A percentile compares a stretch with the other conserved stretches of the same genome.
phyloP scores from a whole-genome alignment of 306 rosid species.

The Styphnolobium japonicum region DNA sequence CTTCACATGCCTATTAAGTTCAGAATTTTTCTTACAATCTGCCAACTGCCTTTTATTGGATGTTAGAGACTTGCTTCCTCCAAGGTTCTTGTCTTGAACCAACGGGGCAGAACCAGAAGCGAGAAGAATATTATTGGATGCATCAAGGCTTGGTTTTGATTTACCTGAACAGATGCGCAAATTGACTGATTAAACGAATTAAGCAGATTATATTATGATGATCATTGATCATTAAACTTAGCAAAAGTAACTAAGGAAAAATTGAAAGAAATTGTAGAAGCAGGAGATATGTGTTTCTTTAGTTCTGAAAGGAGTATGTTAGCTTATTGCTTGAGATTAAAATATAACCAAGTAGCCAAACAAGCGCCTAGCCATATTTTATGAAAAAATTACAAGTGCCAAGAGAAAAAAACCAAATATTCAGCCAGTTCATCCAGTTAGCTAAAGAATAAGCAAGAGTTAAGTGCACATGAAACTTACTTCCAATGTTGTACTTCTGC shows the following conservation, averaged over 20 bases:
- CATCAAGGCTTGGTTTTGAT: conserved; percentile 37
- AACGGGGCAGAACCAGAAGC: conserved; percentile 37
- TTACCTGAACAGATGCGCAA: conserved; percentile 40
- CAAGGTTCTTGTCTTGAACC: conserved; percentile 22
- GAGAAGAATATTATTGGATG: conserved; percentile 33
- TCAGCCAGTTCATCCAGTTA: background rate
- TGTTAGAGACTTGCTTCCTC: conserved; percentile 33
- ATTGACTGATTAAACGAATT: conserved; percentile 3
- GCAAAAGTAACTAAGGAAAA: conserved; percentile 6
- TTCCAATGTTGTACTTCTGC: conserved; percentile 44
- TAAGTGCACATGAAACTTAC: conserved; percentile 43
- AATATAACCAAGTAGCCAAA: background rate
- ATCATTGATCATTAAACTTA: background rate
- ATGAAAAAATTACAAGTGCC: background rate
- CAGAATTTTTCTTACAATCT: conserved; percentile 33
- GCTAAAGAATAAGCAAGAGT: conserved; percentile 17
- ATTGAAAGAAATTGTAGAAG: background rate
- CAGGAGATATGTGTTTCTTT: background rate
- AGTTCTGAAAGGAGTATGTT: background rate
- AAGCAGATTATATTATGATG: conserved; percentile 4
- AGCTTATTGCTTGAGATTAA: conserved; percentile 4
- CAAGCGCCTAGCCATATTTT: background rate
- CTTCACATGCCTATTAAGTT: conserved; percentile 36
- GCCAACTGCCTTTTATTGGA: conserved; percentile 28
- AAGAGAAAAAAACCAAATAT: background rate